Evolutionary conservation across 352 stramenopile genomes (phyloP).

Genomic region (Pythium inflatum): DNA sequence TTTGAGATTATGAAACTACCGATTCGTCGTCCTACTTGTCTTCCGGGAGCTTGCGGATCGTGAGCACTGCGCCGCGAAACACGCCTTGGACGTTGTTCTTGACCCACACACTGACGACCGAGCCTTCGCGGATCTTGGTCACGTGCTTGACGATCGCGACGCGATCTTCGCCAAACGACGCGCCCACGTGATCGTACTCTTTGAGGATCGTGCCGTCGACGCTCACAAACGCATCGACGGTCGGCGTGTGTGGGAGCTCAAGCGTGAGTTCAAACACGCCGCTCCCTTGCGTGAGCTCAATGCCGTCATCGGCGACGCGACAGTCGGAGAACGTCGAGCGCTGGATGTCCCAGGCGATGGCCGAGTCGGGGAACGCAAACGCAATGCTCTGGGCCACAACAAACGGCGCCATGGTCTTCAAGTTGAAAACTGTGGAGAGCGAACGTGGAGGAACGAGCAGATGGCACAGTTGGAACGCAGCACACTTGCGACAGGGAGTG

Average conservation of each 20-base stretch:
- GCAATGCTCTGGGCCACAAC: slow-evolving; percentile 22
- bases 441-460: no score
- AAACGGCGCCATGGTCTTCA: slow-evolving; percentile 16
- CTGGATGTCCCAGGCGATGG: slow-evolving; percentile 20
- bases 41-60: slow-evolving; percentile 13
- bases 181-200: slow-evolving; percentile 4
- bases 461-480: no score
- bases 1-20: slow-evolving; percentile 1
- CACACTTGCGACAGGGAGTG: no score
- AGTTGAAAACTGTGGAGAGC: no score
- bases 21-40: background rate
- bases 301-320: slow-evolving; percentile 10
- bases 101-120: slow-evolving; percentile 12
- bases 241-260: slow-evolving; percentile 4
- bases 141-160: slow-evolving; percentile 5
- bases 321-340: background rate
- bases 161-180: background rate
- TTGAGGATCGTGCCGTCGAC: slow-evolving; percentile 26
- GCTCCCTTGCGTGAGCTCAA: slow-evolving; percentile 11
- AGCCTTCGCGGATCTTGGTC: slow-evolving; percentile 25
- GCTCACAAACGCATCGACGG: slow-evolving; percentile 17
- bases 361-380: slow-evolving; percentile 18
- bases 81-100: slow-evolving; percentile 24
- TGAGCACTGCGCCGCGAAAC: slow-evolving; percentile 12
- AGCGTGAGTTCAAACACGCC: slow-evolving; percentile 18